Evolutionary conservation across 1,284 basidiomycete species (phyloP).

Genomic region (Tilletia caries): DNA sequence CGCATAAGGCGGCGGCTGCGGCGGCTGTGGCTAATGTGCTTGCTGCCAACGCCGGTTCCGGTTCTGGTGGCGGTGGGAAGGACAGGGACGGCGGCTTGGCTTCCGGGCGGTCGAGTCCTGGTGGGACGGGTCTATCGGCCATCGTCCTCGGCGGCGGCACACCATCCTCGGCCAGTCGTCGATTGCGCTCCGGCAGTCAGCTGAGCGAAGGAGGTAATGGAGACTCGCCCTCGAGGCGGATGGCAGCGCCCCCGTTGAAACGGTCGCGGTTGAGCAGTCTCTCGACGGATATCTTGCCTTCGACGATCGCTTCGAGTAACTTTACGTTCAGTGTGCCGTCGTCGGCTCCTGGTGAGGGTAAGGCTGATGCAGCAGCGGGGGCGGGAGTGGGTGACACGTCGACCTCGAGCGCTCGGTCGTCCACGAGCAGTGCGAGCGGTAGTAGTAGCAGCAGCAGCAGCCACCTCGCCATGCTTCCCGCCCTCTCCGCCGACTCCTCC

Average conservation of each 20-base stretch:
- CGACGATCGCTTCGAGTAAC: background rate
- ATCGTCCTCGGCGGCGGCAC: background rate
- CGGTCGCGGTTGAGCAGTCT: constrained; percentile 7
- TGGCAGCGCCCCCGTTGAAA: background rate
- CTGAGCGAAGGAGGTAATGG: background rate
- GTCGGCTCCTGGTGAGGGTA: background rate
- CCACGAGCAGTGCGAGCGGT: background rate
- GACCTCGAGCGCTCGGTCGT: background rate
- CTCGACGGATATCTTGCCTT: constrained; percentile 9
- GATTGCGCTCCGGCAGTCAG: background rate
- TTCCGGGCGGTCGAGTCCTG: background rate
- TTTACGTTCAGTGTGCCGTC: background rate
- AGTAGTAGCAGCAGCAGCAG: background rate
- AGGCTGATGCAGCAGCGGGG: background rate
- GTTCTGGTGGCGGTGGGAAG: background rate
- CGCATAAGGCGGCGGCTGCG: constrained; percentile 2
- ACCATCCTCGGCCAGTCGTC: background rate
- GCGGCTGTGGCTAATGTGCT: constrained; percentile 1
- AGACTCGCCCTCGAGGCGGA: background rate
- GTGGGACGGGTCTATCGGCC: background rate
- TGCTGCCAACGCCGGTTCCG: background rate
- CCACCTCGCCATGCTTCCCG: background rate
- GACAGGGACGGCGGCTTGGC: background rate
- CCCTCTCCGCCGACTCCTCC: background rate
- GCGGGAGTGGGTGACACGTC: background rate